These are phyloP conservation scores for Samsoniella hepiali DNA, from an alignment of 2,329 filamentous ascomycete species.

Conservation along the genomic window DNA sequence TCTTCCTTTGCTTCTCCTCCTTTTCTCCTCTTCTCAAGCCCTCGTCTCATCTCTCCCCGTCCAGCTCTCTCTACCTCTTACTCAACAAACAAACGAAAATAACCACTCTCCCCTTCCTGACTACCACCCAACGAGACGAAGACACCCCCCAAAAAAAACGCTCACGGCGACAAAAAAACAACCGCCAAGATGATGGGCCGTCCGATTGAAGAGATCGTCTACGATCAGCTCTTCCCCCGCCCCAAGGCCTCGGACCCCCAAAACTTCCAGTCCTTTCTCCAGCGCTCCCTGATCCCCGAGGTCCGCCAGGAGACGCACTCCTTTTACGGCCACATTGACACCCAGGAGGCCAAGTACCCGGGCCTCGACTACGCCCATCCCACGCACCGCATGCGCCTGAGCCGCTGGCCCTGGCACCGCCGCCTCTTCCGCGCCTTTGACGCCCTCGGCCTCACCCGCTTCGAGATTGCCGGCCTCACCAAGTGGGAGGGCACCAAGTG, in stretches of 20 bases:
- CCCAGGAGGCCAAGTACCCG: constrained; percentile 76
- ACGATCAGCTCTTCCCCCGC: constrained; percentile 69
- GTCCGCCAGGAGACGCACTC: constrained; percentile 74
- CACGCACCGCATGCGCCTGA: constrained; percentile 73
- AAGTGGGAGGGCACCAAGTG: constrained; percentile 82
- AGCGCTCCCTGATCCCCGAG: constrained; percentile 69
- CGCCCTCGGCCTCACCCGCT: constrained; percentile 61
- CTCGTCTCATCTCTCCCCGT: too few relatives aligned
- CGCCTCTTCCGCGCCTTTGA: constrained; percentile 76
- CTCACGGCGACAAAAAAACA: constrained; percentile 4
- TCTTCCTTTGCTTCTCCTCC: not conserved
- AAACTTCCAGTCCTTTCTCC: constrained; percentile 67
- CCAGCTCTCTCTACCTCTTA: not conserved
- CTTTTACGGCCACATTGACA: constrained; percentile 77
- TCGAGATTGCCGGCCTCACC: constrained; percentile 68
- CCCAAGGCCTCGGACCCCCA: constrained; percentile 65
- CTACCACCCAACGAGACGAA: not conserved
- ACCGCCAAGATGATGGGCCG: constrained; percentile 63
- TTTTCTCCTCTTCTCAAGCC: not conserved
- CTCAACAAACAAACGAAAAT: not conserved
- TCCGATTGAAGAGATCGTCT: constrained; percentile 68
- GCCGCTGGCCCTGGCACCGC: constrained; percentile 72
- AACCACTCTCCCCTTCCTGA: not conserved
- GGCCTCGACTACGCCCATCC: constrained; percentile 73
- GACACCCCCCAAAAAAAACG: not conserved